A percentile compares a stretch with the other conserved stretches of the same genome.
phyloP scores from a whole-genome alignment of 306 rosid species.

The Quercus agrifolia region DNA sequence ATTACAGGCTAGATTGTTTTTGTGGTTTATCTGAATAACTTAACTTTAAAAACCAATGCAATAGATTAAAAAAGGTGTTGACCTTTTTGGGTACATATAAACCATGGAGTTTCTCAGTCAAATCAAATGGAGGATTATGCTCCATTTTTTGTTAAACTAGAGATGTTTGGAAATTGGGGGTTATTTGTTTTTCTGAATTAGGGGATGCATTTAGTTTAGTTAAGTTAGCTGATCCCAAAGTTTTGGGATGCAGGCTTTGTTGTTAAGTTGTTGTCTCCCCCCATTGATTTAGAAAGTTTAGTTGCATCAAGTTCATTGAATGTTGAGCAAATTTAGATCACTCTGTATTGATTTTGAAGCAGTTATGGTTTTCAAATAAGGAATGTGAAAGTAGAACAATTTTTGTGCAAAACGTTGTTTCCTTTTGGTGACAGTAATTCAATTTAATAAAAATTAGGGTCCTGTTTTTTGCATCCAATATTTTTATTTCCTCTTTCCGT shows the following conservation, averaged over 20 bases:
- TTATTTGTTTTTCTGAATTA: neutral
- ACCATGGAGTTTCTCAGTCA: neutral
- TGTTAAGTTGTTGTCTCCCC: neutral
- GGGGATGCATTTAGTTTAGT: conserved; percentile 11
- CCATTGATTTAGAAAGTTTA: conserved; percentile 1
- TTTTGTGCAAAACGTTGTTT: neutral
- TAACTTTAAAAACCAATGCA: neutral
- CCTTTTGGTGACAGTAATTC: neutral
- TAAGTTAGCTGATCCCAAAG: neutral
- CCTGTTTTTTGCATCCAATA: neutral
- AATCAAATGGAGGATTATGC: neutral
- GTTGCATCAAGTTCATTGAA: neutral
- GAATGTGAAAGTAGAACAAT: too few species aligned
- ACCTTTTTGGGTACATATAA: neutral
- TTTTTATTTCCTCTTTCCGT: neutral
- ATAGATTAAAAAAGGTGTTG: neutral
- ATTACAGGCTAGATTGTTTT: neutral
- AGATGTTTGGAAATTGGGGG: conserved; percentile 18
- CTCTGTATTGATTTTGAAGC: neutral
- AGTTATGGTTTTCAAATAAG: too few species aligned
- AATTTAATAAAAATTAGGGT: neutral
- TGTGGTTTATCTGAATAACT: conserved; percentile 9
- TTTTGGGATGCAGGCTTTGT: too few species aligned
- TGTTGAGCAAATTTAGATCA: neutral
- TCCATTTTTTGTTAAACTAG: conserved; percentile 24